Conservation (phyloP, 148 eudicot genomes). For the Nyssa sinensis region DNA sequence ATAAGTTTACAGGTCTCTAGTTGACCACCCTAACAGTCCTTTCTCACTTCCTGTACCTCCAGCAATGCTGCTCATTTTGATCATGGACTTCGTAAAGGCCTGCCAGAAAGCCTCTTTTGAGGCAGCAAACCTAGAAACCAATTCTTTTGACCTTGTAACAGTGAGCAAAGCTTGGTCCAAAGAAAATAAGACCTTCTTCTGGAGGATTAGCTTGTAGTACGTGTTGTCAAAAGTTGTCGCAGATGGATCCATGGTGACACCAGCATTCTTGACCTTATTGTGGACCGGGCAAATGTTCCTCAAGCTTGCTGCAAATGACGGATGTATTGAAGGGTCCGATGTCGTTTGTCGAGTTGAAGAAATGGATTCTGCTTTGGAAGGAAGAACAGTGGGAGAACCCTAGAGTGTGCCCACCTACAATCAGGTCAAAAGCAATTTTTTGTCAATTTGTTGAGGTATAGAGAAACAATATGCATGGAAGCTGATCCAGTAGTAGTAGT, state of each 20-base stretch:
- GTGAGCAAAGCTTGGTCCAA: conserved; percentile 61
- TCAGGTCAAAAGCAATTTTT: background rate
- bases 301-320: conserved; percentile 52
- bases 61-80: conserved; percentile 73
- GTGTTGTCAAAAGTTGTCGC: conserved; percentile 58
- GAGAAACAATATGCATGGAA: background rate
- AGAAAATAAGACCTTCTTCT: conserved; percentile 55
- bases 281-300: conserved; percentile 35
- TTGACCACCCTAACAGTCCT: conserved; percentile 57
- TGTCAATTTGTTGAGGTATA: background rate
- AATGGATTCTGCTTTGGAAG: conserved; percentile 61
- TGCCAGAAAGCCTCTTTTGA: conserved; percentile 46
- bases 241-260: conserved; percentile 57
- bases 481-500: background rate
- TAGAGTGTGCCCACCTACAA: conserved; percentile 81
- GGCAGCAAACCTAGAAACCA: conserved; percentile 48
- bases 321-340: conserved; percentile 60
- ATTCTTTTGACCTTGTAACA: conserved; percentile 34
- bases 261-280: conserved; percentile 44
- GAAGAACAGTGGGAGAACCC: conserved; percentile 94
- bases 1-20: too few species aligned
- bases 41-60: conserved; percentile 75
- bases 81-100: conserved; percentile 66
- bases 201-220: conserved; percentile 64
- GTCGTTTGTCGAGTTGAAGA: conserved; percentile 51